These are phyloP conservation scores for Penicillium brasilianum DNA, from an alignment of 2,329 filamentous ascomycete species.

Conservation along the genomic window DNA sequence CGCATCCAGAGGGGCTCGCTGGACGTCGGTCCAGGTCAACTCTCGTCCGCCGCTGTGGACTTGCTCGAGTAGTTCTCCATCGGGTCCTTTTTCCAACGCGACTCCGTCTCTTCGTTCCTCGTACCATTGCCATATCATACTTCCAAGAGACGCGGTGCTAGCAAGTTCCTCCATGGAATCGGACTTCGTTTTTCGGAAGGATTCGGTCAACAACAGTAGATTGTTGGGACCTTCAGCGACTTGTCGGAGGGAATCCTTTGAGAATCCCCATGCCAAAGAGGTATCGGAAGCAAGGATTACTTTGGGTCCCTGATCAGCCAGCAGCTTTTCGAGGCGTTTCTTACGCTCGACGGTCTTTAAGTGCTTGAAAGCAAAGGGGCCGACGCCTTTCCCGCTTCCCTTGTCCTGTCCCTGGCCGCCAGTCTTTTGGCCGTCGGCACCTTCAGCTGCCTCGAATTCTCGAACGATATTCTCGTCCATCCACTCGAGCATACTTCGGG, in stretches of 20 bases:
- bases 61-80: constrained; percentile 67
- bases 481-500: constrained; percentile 97
- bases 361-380: constrained; percentile 89
- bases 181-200: constrained; percentile 43
- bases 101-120: constrained; percentile 69
- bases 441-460: constrained; percentile 75
- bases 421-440: constrained; percentile 47
- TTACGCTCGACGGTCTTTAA: constrained; percentile 81
- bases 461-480: constrained; percentile 96
- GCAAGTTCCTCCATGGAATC: constrained; percentile 38
- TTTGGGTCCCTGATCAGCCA: constrained; percentile 58
- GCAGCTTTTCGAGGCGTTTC: constrained; percentile 75
- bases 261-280: constrained; percentile 94
- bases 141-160: constrained; percentile 64
- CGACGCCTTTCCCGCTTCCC: constrained; percentile 53
- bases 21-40: constrained; percentile 65
- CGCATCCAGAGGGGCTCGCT: constrained; percentile 70
- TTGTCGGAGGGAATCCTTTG: constrained; percentile 74
- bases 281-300: constrained; percentile 92
- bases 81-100: constrained; percentile 59
- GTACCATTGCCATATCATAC: constrained; percentile 81
- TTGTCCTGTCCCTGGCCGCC: constrained; percentile 44
- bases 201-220: constrained; percentile 84
- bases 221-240: constrained; percentile 80
- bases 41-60: constrained; percentile 68